Evolutionary conservation across 2,329 filamentous ascomycete genomes (phyloP), one percentile per base, ranked within the genome.

Genomic region (Annulohypoxylon truncatum): DNA sequence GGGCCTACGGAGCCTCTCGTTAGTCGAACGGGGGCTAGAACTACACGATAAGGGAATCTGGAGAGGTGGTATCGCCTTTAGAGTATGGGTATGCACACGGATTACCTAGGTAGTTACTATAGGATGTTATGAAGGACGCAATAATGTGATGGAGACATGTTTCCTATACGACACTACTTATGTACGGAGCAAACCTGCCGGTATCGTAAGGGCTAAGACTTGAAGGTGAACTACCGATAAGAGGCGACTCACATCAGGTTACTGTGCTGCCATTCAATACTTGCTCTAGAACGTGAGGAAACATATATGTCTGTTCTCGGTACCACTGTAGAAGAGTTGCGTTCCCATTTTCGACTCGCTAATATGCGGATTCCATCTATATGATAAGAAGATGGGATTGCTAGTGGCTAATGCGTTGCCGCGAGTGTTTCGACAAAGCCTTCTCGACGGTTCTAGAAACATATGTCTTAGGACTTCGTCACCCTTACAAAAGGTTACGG

Each of bases 111-210:
- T 56, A 61, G 24, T 18, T 50, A 51, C 48, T 67, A 59, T 61
- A 57, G 26, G 47, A 50, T 42, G 46, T n/a, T 61, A 55, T 61
- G 9, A 31, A 31, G n/a, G n/a, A 35, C 1, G 35, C 61, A 58
- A 52, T 22, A 35, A 53, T 53, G 47, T 50, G 10, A 52, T 38
- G 10, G 33, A 50, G 24, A 46, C 38, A 58, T 58, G 42, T 46
- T 58, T 48, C 33, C 38, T 46, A 56, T 33, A 35, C 15, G 29
- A 35, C 46, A 31, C 22, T 15, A 26, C 9, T 20, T 15, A 26
- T n/a, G 53, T 50, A 24, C 29, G 18, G 29, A 40, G 31, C 8
- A 52, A 40, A 68, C 54, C 51, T 68, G 59, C 66, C 66, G 66
- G 62, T n/a, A 40, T 57, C 28, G 20, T 52, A 47, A 53, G 42